These are phyloP conservation scores for Scheffersomyces titani DNA, from an alignment of 1,139 yeast genomes.

Conservation along the genomic window DNA sequence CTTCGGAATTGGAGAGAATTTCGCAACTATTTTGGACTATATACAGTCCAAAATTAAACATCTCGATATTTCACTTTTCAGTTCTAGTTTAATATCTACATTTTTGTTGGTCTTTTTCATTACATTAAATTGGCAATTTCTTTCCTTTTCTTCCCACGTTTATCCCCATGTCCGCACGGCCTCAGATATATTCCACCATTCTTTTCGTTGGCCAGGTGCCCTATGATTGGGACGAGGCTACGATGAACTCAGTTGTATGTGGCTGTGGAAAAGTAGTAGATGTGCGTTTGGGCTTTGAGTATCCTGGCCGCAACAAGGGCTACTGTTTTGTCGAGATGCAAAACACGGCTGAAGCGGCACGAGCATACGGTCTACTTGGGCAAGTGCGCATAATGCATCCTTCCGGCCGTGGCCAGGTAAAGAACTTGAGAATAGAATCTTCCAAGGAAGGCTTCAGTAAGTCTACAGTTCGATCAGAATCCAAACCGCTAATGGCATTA, in stretches of 20 bases:
- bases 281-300: constrained; percentile 62
- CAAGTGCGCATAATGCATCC: constrained; percentile 41
- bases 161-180: constrained; percentile 5
- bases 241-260: constrained; percentile 57
- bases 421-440: constrained; percentile 54
- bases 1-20: background rate
- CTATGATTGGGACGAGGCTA: constrained; percentile 62
- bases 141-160: background rate
- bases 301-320: constrained; percentile 64
- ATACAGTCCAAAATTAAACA: background rate
- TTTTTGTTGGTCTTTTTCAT: background rate
- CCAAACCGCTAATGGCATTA: constrained; percentile 42
- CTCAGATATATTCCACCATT: constrained; percentile 28
- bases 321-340: constrained; percentile 64
- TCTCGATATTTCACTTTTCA: background rate
- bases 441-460: constrained; percentile 61
- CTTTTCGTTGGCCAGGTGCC: constrained; percentile 65
- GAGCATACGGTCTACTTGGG: constrained; percentile 44
- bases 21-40: background rate
- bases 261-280: constrained; percentile 66
- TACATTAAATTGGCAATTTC: background rate
- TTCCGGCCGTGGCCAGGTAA: constrained; percentile 34
- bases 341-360: constrained; percentile 51
- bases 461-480: constrained; percentile 25
- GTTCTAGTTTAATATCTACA: background rate